These are phyloP conservation scores for Peniophora sp. DNA, from an alignment of 1,284 basidiomycete species.

Conservation along the genomic window DNA sequence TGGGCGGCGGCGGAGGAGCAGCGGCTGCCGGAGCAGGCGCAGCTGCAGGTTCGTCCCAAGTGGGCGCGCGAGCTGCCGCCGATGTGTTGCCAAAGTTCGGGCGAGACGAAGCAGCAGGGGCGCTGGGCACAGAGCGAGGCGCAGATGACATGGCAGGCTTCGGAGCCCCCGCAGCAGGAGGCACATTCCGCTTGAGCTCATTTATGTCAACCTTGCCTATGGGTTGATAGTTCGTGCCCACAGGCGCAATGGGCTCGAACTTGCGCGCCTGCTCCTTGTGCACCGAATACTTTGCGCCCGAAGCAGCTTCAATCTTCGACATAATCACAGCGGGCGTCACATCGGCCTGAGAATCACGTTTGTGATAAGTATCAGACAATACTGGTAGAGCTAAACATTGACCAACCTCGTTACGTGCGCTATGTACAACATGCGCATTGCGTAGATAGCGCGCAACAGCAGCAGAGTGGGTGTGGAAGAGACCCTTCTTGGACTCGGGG, in stretches of 20 bases:
- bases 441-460: slow-evolving; percentile 80
- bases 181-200: slow-evolving; percentile 42
- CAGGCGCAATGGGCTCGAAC: slow-evolving; percentile 64
- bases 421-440: slow-evolving; percentile 86
- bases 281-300: slow-evolving; percentile 85
- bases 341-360: slow-evolving; percentile 73
- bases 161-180: slow-evolving; percentile 20
- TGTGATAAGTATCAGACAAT: slow-evolving; percentile 2
- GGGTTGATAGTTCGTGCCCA: slow-evolving; percentile 66
- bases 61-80: slow-evolving; percentile 25
- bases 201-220: slow-evolving; percentile 64
- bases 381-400: slow-evolving; percentile 1
- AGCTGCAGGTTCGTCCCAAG: slow-evolving; percentile 45
- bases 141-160: slow-evolving; percentile 27
- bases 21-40: slow-evolving; percentile 26
- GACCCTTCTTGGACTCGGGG: slow-evolving; percentile 85
- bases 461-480: slow-evolving; percentile 85
- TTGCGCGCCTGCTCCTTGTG: slow-evolving; percentile 62
- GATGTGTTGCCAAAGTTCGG: slow-evolving; percentile 16
- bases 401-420: slow-evolving; percentile 81
- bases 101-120: slow-evolving; percentile 32
- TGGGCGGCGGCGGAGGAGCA: slow-evolving; percentile 28
- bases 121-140: slow-evolving; percentile 28
- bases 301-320: slow-evolving; percentile 83
- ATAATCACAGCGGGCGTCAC: slow-evolving; percentile 77